phyloP scores from a whole-genome alignment of 257 asterid genomes.

The Nicotiana obtusifolia region DNA sequence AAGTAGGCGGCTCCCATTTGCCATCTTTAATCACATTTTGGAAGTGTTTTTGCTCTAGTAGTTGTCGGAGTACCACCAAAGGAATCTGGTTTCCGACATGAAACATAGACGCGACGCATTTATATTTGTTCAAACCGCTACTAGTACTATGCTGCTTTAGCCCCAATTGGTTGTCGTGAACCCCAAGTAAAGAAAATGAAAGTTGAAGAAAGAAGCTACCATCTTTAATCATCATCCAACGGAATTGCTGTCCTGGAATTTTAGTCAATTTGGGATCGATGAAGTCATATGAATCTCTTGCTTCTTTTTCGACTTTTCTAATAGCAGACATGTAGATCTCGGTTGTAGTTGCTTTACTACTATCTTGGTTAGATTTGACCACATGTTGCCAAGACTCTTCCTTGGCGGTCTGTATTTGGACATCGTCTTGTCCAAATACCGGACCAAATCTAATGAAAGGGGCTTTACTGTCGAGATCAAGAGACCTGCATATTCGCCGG shows the following conservation, averaged over 20 bases:
- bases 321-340: neutral
- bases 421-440: neutral
- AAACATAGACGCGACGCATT: constrained; percentile 17
- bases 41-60: constrained; percentile 11
- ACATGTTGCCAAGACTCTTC: neutral
- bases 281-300: neutral
- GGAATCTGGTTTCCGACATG: constrained; percentile 25
- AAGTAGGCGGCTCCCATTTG: neutral
- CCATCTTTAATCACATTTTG: neutral
- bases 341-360: neutral
- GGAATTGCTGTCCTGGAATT: neutral
- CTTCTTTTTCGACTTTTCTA: neutral
- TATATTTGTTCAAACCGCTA: neutral
- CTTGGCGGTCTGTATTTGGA: neutral
- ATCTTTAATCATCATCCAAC: constrained; percentile 18
- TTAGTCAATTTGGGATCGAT: no score
- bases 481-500: neutral
- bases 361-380: neutral
- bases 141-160: neutral
- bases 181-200: neutral
- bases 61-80: constrained; percentile 4
- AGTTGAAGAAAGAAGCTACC: constrained; percentile 23
- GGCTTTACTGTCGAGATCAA: neutral
- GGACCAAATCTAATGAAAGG: neutral
- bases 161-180: no score